Conservation (phyloP, 2,329 filamentous ascomycete genomes). For the Alternaria gansuensis region DNA sequence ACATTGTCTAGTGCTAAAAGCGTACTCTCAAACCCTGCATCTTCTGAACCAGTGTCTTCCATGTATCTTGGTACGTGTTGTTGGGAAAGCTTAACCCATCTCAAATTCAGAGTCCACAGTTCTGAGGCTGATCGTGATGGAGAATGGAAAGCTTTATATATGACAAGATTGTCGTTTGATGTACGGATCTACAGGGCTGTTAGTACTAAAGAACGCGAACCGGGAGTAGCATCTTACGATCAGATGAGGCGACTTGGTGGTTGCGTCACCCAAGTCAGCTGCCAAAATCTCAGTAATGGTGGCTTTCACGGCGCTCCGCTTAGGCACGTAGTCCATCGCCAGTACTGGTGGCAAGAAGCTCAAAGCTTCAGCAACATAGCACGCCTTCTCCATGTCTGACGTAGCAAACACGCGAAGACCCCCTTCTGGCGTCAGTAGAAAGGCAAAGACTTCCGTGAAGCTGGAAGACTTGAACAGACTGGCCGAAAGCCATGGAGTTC, state of each 20-base stretch:
- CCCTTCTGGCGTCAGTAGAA: conserved; percentile 78
- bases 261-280: conserved; percentile 81
- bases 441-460: conserved; percentile 70
- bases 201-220: neutral
- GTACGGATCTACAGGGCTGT: conserved; percentile 71
- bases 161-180: conserved; percentile 79
- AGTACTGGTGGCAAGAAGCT: conserved; percentile 80
- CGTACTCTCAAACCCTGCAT: conserved; percentile 57
- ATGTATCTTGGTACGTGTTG: conserved; percentile 69
- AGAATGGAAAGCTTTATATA: conserved; percentile 82
- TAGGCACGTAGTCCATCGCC: conserved; percentile 73
- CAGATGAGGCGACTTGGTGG: conserved; percentile 76
- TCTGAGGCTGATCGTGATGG: conserved; percentile 49
- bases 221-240: conserved; percentile 66
- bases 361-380: conserved; percentile 79
- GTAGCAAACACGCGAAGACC: conserved; percentile 80
- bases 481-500: conserved; percentile 80
- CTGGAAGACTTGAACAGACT: conserved; percentile 78
- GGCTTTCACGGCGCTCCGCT: conserved; percentile 76
- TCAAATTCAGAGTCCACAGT: conserved; percentile 66
- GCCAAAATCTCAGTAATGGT: conserved; percentile 80
- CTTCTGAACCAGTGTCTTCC: conserved; percentile 59
- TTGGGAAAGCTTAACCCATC: conserved; percentile 80
- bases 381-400: conserved; percentile 73
- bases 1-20: conserved; percentile 70